Base-by-base conservation (phyloP, 2,329 filamentous ascomycete species). In the Nigrospora sphaerica region DNA sequence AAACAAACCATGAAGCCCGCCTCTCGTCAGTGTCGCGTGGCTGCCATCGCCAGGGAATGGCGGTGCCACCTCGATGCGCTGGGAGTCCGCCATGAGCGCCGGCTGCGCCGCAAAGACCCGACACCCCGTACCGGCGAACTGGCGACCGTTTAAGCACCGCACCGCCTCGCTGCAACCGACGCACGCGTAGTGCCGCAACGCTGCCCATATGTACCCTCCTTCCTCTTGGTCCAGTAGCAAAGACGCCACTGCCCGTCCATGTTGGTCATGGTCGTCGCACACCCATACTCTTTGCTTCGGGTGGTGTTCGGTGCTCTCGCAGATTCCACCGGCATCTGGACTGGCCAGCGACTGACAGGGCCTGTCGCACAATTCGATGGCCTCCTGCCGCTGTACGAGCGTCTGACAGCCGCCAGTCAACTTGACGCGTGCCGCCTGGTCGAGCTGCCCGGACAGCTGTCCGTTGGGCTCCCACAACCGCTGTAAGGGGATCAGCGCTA, bases 101-200 rank as follows among this genome's bases (percentile, higher is more conserved):
- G 28, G 10, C n/a, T 23, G 39, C 37, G 16, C 33, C 23, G 18
- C 23, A n/a, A 53, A 35, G n/a, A 68, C 49, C 9, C 52, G 52
- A 39, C 49, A 39, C 3, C 55, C 51, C 14, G 49, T 53, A 10
- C 49, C 46, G 16, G n/a, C 19, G 51, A 40, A 50, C 4, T 6
- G 12, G 13, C 19, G 38, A 17, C 11, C 7, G 1, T 2, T 42
- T 39, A 5, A 44, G 4, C 32, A 10, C 17, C 53, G 47, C 5
- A 54, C 41, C 6, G 23, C 19, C 2, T 35, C 17, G 12, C 58
- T 43, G 51, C 69, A 71, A 0, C 28, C 23, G 12, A 39, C 31
- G 51, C 69, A 72, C 5, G 66, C 56, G 53, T 66, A 69, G 36
- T 58, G 58, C 4, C 69, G 61, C 55, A 70, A 17, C 1, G 2